Base-by-base conservation (phyloP, 208 protist genomes). In the Wallacemonas sp. region DNA sequence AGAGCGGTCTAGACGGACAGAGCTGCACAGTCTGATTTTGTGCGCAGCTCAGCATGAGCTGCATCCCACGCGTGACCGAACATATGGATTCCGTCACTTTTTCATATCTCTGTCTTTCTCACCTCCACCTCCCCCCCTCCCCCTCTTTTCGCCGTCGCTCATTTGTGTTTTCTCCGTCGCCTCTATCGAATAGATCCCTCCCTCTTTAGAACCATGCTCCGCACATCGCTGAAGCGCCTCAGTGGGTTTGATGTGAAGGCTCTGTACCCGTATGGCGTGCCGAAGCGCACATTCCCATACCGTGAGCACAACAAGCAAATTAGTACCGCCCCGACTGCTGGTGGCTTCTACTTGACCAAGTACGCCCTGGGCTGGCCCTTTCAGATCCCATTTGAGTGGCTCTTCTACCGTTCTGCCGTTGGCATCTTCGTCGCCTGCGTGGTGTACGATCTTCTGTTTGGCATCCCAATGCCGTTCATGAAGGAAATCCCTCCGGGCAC, bases 341-440 rank as follows among this genome's bases (percentile, higher is more conserved):
- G 90, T 46, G 87, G 87, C 16, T 93, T 93, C 57, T 93, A 92
- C 60, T 24, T 94, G 14, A 92, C 90, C 26, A 93, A 93, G 49
- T 77, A 96, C 55, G 85, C 87, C 17, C 72, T 96, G 24, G 87
- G 87, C 12, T 93, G 85, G 87, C 90, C 90, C 16, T 93, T 94
- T 65, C 90, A 93, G 68, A 88, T 92, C 33, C 90, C 90, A n/a
- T 91, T 96, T 76, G 87, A 93, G 52, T 94, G 87, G 87, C 80
- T 94, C 48, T 96, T 92, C 61, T 96, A 89, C 48, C 80, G 90
- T 47, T 85, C 87, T n/a, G 67, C 86, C 21, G 78, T 96, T 5
- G 58, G 74, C 55, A 52, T 76, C 19, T 93, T 93, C 72, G 54
- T 91, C 0, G 73, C 68, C 8, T 91, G 80, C 66, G 86, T 96